Conservation (phyloP, 106 monocot species). For the Dioscorea alata region DNA sequence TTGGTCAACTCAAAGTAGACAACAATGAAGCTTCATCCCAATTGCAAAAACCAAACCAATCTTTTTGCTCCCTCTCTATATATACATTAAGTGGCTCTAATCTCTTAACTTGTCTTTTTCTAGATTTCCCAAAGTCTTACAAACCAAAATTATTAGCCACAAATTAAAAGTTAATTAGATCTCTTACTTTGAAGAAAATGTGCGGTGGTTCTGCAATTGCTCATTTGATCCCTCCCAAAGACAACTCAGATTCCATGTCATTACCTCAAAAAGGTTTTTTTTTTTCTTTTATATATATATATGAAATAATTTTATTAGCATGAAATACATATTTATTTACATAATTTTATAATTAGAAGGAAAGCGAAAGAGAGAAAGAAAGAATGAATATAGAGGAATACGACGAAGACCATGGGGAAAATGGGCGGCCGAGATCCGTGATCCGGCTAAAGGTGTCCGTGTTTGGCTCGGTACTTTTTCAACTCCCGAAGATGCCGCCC, state of each 20-base stretch:
- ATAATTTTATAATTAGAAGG: no score
- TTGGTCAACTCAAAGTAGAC: no score
- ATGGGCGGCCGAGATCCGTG: constrained; percentile 1
- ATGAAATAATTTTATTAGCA: background rate
- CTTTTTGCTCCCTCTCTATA: no score
- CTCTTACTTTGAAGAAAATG: background rate
- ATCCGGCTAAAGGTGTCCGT: background rate
- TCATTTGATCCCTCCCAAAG: background rate
- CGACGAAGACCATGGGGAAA: background rate
- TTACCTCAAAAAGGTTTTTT: no score
- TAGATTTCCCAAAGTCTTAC: no score
- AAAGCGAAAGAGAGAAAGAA: background rate
- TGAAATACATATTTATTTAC: background rate
- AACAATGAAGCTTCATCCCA: no score
- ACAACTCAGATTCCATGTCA: background rate
- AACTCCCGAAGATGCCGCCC: background rate
- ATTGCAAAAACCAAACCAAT: no score
- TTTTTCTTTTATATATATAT: no score
- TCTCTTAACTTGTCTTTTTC: no score
- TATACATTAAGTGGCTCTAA: no score
- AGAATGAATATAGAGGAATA: background rate
- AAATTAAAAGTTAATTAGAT: no score
- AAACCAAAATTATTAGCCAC: no score
- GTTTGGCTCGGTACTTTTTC: background rate
- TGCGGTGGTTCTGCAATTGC: background rate